Evolutionary conservation across 2,329 filamentous ascomycete species (phyloP).

Genomic region (Cryphonectria japonica): DNA sequence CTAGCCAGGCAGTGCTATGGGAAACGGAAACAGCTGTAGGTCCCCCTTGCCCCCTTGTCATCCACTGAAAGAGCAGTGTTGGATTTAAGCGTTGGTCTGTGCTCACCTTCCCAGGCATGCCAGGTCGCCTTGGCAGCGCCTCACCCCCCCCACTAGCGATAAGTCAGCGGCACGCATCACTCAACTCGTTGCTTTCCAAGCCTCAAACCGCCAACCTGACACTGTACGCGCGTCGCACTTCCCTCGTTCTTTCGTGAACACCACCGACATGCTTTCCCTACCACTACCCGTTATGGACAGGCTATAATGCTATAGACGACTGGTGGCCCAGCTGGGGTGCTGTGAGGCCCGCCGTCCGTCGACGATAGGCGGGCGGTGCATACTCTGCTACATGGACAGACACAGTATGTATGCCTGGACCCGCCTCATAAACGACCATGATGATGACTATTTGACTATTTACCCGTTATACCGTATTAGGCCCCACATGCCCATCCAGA

Average conservation of each 20-base stretch:
- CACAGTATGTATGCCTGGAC: neutral
- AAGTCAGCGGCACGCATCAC: neutral
- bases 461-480: neutral
- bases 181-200: neutral
- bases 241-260: neutral
- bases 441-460: neutral
- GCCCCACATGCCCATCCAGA: neutral
- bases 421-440: neutral
- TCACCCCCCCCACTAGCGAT: neutral
- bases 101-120: neutral
- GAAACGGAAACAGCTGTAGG: neutral
- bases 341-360: neutral
- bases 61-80: constrained; percentile 1
- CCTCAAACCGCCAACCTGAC: neutral
- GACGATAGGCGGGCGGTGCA: neutral
- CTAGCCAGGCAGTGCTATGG: neutral
- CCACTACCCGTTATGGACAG: neutral
- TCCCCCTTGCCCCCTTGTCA: neutral
- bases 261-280: no score
- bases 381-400: no score
- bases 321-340: neutral
- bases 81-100: constrained; percentile 14
- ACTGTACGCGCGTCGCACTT: neutral
- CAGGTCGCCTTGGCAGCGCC: neutral
- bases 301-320: neutral